Evolutionary conservation across 495 filamentous ascomycete genomes (phyloP), one percentile per base, ranked within the genome.

Genomic region (Symbiotaphrina buchneri): DNA sequence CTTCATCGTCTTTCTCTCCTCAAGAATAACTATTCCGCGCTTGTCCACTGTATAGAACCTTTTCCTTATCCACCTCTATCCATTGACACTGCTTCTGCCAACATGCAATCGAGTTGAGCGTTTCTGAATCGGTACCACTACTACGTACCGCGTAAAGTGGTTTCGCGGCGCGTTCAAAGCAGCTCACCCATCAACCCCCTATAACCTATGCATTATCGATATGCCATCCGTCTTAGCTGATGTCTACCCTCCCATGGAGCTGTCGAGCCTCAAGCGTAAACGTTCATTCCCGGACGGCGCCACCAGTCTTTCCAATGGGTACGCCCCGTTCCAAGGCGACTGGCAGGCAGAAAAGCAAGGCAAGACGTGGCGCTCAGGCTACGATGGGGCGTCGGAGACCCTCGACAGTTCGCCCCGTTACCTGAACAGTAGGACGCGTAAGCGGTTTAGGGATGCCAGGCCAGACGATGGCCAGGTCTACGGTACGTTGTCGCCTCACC

Each of bases 211-310:
- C 18, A 16, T 8, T 2, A 10, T 16, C 2, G 8, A 30, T 20
- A 7, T 30, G 8, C 14, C 10, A 30, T 3, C 21, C 14, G 18
- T 17, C 11, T 11, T 13, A 8, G 3, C 3, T n/a, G 3, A 3
- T 21, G 10, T 21, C 18, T 4, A 33, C n/a, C 3, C 26, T 34
- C n/a, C n/a, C n/a, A n/a, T n/a, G n/a, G n/a, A n/a, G n/a, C n/a
- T n/a, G n/a, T n/a, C n/a, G 32, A 18, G 22, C 14, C 21, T 34
- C 8, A 34, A 34, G 21, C 27, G 32, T 18, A 34, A 34, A 34
- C 10, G 21, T 1, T 34, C 32, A 2, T 4, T 34, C 14, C 18
- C 5, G 15, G 20, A 22, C 30, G 19, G 17, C 30, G 30, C 30
- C 20, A 32, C 30, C 25, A 19, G 4, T 13, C 8, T 13, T 8